phyloP scores from a whole-genome alignment of 371 early-diverging fungal species.

The Rhizopus stolonifer region DNA sequence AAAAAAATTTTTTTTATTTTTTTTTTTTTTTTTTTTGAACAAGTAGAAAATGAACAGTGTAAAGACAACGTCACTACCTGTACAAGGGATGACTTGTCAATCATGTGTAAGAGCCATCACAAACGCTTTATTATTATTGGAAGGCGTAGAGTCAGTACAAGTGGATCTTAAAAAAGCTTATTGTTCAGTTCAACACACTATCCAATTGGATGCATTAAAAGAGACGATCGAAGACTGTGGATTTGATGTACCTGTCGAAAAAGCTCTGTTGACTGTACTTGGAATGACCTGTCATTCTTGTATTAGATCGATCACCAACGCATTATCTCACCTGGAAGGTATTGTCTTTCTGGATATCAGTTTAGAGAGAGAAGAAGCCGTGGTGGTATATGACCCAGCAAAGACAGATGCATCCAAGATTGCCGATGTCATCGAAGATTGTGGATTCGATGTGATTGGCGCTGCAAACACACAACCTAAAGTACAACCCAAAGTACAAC shows the following conservation, averaged over 20 bases:
- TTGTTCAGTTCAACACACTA: constrained; percentile 41
- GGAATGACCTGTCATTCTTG: constrained; percentile 92
- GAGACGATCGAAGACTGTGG: constrained; percentile 42
- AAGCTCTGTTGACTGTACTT: constrained; percentile 47
- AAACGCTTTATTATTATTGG: constrained; percentile 23
- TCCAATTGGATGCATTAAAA: constrained; percentile 12
- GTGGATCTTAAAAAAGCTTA: constrained; percentile 38
- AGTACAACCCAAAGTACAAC: neutral
- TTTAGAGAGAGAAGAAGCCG: constrained; percentile 50
- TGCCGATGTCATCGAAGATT: constrained; percentile 42
- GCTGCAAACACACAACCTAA: constrained; percentile 30
- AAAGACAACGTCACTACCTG: constrained; percentile 31
- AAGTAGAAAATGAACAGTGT: neutral
- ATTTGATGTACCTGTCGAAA: constrained; percentile 25
- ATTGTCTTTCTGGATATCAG: constrained; percentile 42
- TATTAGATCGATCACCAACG: constrained; percentile 58
- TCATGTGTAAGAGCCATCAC: constrained; percentile 58
- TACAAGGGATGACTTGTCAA: constrained; percentile 67
- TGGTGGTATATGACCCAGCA: constrained; percentile 23
- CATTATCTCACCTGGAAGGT: constrained; percentile 23
- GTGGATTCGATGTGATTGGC: constrained; percentile 31
- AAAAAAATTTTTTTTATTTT: neutral
- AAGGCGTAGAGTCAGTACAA: constrained; percentile 35
- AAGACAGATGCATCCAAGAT: constrained; percentile 10
- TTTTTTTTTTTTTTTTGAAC: neutral